Evolutionary conservation across 768 basidiomycete species (phyloP).

Genomic region (Auriculariales sp.): DNA sequence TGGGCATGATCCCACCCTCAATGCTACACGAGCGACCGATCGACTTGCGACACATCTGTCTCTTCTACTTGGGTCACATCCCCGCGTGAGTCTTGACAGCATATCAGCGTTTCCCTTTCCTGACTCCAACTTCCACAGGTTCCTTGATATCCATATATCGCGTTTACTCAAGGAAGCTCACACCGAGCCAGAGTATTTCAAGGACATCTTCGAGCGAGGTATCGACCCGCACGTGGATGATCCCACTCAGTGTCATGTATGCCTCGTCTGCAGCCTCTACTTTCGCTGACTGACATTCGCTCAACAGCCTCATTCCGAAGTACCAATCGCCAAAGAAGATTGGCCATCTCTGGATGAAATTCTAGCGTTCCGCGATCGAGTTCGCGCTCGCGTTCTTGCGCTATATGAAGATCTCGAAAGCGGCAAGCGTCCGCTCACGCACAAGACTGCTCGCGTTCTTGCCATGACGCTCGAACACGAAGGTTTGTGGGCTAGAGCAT

Average conservation of each 20-base stretch:
- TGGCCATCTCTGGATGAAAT: constrained; percentile 73
- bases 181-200: constrained; percentile 75
- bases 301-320: constrained; percentile 70
- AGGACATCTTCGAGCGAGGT: constrained; percentile 82
- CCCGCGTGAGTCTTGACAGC: constrained; percentile 38
- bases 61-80: constrained; percentile 96
- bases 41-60: constrained; percentile 83
- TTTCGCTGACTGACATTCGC: constrained; percentile 3
- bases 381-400: constrained; percentile 52
- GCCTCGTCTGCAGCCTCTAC: constrained; percentile 30
- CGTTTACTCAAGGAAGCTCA: constrained; percentile 58
- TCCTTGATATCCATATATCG: constrained; percentile 83
- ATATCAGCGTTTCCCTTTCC: not conserved
- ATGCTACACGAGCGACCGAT: constrained; percentile 89
- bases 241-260: constrained; percentile 70
- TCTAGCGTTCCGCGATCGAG: constrained; percentile 62
- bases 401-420: constrained; percentile 61
- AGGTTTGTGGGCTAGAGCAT: constrained; percentile 78
- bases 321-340: constrained; percentile 63
- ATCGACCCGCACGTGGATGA: constrained; percentile 94
- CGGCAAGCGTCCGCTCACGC: constrained; percentile 33
- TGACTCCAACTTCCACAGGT: constrained; percentile 17
- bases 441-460: constrained; percentile 61
- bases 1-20: constrained; percentile 70
- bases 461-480: constrained; percentile 92